Conservation (phyloP, 2,329 filamentous ascomycete genomes). For the Botryotinia globosa region DNA sequence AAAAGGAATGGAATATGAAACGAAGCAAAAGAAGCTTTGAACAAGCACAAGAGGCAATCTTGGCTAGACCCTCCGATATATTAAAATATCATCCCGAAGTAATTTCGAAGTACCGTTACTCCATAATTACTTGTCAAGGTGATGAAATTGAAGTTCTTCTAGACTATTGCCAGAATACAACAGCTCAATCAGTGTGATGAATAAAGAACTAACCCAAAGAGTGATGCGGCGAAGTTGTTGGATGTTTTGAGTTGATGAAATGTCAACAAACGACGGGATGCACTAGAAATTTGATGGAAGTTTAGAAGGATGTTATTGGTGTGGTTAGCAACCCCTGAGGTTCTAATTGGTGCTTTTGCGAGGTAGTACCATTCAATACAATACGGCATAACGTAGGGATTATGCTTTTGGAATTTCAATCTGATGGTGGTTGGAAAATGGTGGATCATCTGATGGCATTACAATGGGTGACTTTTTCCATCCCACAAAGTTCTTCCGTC, state of each 20-base stretch:
- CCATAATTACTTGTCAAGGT: neutral
- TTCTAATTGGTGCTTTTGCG: neutral
- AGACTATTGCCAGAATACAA: neutral
- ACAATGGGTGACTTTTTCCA: neutral
- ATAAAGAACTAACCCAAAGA: neutral
- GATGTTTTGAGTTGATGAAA: conserved; percentile 4
- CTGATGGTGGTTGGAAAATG: neutral
- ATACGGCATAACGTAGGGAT: neutral
- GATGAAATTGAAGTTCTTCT: neutral
- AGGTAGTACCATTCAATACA: neutral
- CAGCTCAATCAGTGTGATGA: neutral
- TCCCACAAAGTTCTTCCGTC: neutral
- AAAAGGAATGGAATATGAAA: neutral
- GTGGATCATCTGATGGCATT: neutral
- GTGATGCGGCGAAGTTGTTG: neutral
- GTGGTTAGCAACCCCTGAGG: neutral
- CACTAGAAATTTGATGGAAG: neutral
- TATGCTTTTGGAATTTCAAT: neutral
- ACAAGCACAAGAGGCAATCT: neutral
- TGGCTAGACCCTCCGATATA: neutral
- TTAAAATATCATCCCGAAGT: neutral
- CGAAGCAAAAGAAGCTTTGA: neutral
- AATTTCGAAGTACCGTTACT: neutral
- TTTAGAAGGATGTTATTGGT: neutral
- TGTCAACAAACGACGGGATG: neutral